Conservation (phyloP, 208 protist genomes). For the Trypanosoma theileri region DNA sequence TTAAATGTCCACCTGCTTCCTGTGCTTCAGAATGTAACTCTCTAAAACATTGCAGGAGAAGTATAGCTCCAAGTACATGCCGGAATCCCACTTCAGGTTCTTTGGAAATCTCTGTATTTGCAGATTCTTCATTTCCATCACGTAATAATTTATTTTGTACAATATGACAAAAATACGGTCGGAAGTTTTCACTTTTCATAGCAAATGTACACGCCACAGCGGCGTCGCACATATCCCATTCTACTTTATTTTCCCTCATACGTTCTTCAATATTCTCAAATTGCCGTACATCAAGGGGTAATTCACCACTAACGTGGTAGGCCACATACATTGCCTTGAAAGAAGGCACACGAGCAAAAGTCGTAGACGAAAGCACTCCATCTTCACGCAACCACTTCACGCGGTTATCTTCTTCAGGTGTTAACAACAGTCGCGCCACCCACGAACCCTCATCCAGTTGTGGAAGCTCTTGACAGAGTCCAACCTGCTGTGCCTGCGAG, state of each 20-base stretch:
- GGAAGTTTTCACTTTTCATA: constrained; percentile 3
- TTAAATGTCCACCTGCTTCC: neutral
- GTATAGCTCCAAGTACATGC: constrained; percentile 22
- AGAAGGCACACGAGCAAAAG: constrained; percentile 61
- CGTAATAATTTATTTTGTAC: constrained; percentile 18
- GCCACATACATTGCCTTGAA: constrained; percentile 74
- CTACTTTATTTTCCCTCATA: constrained; percentile 24
- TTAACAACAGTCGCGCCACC: constrained; percentile 56
- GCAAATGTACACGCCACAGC: constrained; percentile 27
- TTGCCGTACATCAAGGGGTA: constrained; percentile 7
- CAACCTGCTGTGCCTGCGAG: constrained; percentile 22
- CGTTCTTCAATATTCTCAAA: constrained; percentile 28
- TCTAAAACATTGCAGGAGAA: constrained; percentile 16
- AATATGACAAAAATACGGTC: constrained; percentile 28
- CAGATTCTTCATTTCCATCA: neutral
- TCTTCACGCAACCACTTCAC: constrained; percentile 80
- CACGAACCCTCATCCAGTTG: constrained; percentile 18
- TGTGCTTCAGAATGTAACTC: constrained; percentile 14
- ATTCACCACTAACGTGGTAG: constrained; percentile 28
- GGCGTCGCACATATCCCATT: constrained; percentile 34
- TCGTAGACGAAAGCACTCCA: constrained; percentile 28
- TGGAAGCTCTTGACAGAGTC: constrained; percentile 38
- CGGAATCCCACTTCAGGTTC: constrained; percentile 5
- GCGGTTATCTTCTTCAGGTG: constrained; percentile 69
- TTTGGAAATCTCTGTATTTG: neutral